Evolutionary conservation across 805 yeast species (phyloP), one percentile per base, ranked within the genome.

Genomic region (Pichia thaimueangensis): DNA sequence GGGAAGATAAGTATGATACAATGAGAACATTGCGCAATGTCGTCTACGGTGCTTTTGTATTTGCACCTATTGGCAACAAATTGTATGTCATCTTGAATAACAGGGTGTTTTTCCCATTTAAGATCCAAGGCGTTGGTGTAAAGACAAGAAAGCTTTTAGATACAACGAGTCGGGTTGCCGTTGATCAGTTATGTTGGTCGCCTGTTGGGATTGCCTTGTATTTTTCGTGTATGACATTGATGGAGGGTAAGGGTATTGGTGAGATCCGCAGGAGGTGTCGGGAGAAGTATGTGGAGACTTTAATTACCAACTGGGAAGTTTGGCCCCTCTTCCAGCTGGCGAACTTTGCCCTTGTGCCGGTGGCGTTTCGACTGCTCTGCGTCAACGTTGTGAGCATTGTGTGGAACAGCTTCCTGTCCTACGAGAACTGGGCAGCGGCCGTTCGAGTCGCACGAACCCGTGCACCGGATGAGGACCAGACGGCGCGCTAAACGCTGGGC

Each of bases 301-400:
- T 89, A 32, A 58, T 68, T 27, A 70, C 84, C 15, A 89, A 88
- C 59, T 87, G 95, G 89, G 56, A 70, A 39, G 82, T 91, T 11
- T 93, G 97, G 98, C 97, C 97, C 0, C 62, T 76, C 0, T 84
- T 93, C 48, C 97, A 93, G 63, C 55, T 79, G 42, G 49, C 81
- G 47, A 93, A 91, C 63, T 86, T 91, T 56, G 71, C 79, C 35
- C 54, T 85, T 7, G 73, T 87, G 3, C 97, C 97, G 0, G 73
- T 79, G 7, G 79, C 79, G 34, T 76, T 74, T 52, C 72, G 95
- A 30, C 60, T 89, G 35, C 54, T 85, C 35, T 68, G 78, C 10
- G 94, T 84, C 24, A 86, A 86, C 54, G 45, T 78, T 4, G 71
- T 85, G 21, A 78, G 91, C 37, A 75, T 88, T 22, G 76, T 80